These are phyloP conservation scores for Cubamyces lactineus DNA, from an alignment of 768 basidiomycete species.

Conservation along the genomic window DNA sequence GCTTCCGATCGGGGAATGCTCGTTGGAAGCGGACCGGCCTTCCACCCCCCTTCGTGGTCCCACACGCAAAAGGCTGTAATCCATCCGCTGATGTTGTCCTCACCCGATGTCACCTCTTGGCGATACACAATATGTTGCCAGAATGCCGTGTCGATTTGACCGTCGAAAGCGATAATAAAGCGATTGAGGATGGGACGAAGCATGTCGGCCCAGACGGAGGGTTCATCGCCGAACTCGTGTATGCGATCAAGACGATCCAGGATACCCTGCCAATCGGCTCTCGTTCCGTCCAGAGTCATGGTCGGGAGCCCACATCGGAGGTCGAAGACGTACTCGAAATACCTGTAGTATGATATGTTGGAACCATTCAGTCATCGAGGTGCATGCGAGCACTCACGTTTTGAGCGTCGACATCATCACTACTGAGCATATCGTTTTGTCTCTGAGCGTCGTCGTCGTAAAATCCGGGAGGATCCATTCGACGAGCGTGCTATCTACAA, in stretches of 20 bases:
- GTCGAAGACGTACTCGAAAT: conserved; percentile 25
- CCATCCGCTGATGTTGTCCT: conserved; percentile 21
- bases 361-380: too few relatives aligned
- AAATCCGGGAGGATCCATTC: conserved; percentile 37
- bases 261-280: conserved; percentile 30
- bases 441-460: conserved; percentile 36
- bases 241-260: conserved; percentile 29
- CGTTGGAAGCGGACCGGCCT: not conserved
- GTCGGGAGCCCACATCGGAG: conserved; percentile 32
- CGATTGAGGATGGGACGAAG: conserved; percentile 34
- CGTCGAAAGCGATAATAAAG: conserved; percentile 35
- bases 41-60: conserved; percentile 14
- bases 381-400: not conserved
- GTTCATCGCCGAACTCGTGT: conserved; percentile 28
- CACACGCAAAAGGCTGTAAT: conserved; percentile 26
- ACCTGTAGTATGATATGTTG: not conserved
- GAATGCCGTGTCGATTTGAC: conserved; percentile 20
- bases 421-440: conserved; percentile 33
- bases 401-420: conserved; percentile 37
- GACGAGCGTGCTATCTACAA: conserved; percentile 31
- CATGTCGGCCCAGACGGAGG: conserved; percentile 32
- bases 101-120: not conserved
- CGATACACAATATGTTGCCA: conserved; percentile 21
- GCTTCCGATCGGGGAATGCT: too few relatives aligned
- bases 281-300: conserved; percentile 32